Evolutionary conservation across 2,329 filamentous ascomycete species (phyloP).

Genomic region (Phyllosticta citriasiana): DNA sequence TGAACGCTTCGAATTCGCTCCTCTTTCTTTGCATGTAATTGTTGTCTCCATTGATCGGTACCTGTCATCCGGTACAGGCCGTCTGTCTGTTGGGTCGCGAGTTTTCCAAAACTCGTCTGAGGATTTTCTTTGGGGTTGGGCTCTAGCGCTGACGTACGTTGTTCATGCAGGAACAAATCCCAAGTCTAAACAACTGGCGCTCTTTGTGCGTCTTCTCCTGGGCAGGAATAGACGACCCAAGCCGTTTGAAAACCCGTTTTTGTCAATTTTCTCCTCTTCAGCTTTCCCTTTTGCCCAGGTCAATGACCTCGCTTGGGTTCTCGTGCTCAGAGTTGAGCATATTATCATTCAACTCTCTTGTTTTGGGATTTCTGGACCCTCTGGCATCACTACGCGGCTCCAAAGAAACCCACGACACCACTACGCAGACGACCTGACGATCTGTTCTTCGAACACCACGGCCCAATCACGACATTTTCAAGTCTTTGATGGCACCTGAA

Average conservation of each 20-base stretch:
- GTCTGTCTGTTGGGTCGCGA: neutral
- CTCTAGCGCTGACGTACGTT: neutral
- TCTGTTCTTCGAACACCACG: neutral
- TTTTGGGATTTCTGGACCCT: neutral
- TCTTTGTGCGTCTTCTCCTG: neutral
- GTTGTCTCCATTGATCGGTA: neutral
- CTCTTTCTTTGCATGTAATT: neutral
- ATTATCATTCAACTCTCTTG: neutral
- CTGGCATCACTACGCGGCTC: neutral
- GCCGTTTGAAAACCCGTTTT: neutral
- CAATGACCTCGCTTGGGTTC: neutral
- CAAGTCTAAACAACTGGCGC: neutral
- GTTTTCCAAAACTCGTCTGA: neutral
- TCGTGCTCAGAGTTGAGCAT: neutral
- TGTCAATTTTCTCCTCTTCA: neutral
- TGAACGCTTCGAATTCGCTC: neutral
- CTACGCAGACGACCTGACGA: neutral
- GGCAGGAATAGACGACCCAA: neutral
- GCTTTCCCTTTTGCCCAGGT: neutral
- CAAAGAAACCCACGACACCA: neutral
- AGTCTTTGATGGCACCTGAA: neutral
- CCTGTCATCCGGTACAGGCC: neutral
- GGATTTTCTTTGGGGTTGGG: neutral
- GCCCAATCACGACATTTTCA: neutral
- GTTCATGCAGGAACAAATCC: neutral